Base-by-base conservation (phyloP, 768 basidiomycete species). In the Saitozyma podzolica region DNA sequence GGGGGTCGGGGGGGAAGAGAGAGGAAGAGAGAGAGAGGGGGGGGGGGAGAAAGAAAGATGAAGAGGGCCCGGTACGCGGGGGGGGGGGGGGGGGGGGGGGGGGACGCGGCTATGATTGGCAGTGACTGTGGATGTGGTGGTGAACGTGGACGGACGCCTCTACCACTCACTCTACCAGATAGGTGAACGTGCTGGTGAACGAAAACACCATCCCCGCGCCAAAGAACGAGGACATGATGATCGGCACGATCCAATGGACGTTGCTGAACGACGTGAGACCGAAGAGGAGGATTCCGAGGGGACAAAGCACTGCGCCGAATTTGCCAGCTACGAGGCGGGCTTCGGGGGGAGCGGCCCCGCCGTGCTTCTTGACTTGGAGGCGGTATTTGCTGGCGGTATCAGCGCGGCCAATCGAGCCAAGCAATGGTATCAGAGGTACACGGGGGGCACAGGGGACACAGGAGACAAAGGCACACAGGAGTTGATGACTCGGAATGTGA, bases 301-400 rank as follows among this genome's bases (percentile, higher is more conserved):
- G 87, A 8, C 85, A 85, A 10, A 87, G 81, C 17, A 90, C 75
- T 1, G 82, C 89, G n/a, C 89, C 90, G 3, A 84, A 78, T 78
- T 88, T 83, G 7, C 86, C 89, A 82, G 87, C 86, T 56, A 86
- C 70, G 3, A 91, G 84, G 9, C 85, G 82, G 9, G 83, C 81
- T 78, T 91, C 89, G 0, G 88, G 87, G 0, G 88, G 87, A 0
- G 87, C 83, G 48, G 65, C 58, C 2, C 69, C 69, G 11, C 67
- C 72, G 55, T 70, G 49, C 16, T 67, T 59, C 43, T 56, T 40
- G 63, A 61, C 54, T 63, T 62, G 39, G 50, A 39, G 43, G 48
- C 70, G 63, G 41, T 66, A 66, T 49, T 62, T 54, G n/a, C 59
- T 60, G 45, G 9, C 45, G 11, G 45, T 11, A 17, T 47, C 13